Evolutionary conservation across 495 filamentous ascomycete genomes (phyloP), one percentile per base, ranked within the genome.

Genomic region (Aspergillus sclerotioniger): DNA sequence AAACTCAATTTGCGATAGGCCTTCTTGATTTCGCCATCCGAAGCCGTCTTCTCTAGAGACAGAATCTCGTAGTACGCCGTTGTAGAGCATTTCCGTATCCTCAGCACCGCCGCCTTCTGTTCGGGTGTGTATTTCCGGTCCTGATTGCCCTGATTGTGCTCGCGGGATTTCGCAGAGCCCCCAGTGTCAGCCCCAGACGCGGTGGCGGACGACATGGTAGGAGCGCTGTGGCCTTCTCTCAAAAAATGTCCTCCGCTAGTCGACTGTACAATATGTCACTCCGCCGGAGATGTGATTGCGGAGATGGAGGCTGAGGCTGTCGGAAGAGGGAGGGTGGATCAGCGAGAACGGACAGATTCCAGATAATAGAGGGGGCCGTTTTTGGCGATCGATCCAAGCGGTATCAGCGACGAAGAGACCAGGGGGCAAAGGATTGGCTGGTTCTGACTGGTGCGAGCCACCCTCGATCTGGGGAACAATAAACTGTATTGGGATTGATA

Each of bases 1-100:
- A 98, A 75, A 76, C 88, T 91, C 62, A 92, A 77, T 74, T 97
- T 97, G 65, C 92, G 82, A 75, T 98, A 98, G 3, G 94, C 92
- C 80, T 98, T 98, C 73, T 98, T 98, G 67, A 98, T 89, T 66
- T 96, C 92, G 56, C 76, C 74, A 61, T 96, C 92, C 32, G 84
- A 82, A 54, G 86, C 87, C 12, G 87, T 82, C 60, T 81, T 82
- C 66, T 92, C 87, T 43, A 92, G 67, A 7, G 83, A 84, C 39
- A 98, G 75, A 62, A 98, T 97, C 72, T 96, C 94, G 76, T 98
- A 98, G 71, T 92, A 98, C 3, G 88, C 91, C 5, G 90, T 96
- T 33, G 90, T 74, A 20, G 81, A 77, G 71, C 94, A 98, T 77
- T 81, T 81, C 57, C 89, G 84, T 64, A 98, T 92, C 44, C 94